phyloP scores from a whole-genome alignment of 176 grass and related monocot genomes.

The Oryza meridionalis region DNA sequence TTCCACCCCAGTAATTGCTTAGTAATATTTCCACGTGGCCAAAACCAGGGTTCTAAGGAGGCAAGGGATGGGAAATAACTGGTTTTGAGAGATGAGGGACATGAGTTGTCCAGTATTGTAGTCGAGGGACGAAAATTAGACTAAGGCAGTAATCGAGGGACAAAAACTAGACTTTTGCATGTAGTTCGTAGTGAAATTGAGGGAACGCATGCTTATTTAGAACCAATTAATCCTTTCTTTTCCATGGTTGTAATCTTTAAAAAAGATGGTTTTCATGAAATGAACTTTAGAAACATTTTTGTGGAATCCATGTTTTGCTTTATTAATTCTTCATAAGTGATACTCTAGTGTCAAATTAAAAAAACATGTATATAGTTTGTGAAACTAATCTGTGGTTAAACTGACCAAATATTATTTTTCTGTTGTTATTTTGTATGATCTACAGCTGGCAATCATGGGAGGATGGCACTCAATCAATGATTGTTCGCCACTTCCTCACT shows the following conservation, averaged over 20 bases:
- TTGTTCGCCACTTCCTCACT: constrained; percentile 59
- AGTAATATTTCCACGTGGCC: too few relatives aligned
- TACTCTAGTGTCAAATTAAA: neutral
- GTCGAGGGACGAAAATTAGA: too few relatives aligned
- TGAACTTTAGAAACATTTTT: neutral
- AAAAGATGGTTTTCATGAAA: constrained; percentile 10
- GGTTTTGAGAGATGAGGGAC: too few relatives aligned
- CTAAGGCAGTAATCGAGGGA: too few relatives aligned
- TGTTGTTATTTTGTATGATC: constrained; percentile 38
- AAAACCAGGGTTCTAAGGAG: too few relatives aligned
- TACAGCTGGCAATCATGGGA: constrained; percentile 88
- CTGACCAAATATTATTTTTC: constrained; percentile 5
- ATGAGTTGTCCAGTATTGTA: too few relatives aligned
- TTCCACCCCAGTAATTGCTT: too few relatives aligned
- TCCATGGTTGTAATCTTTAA: neutral
- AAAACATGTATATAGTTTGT: constrained; percentile 1
- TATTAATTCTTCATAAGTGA: constrained; percentile 1
- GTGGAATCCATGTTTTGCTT: constrained; percentile 4
- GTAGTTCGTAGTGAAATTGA: neutral
- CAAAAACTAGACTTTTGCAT: neutral
- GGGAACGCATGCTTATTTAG: neutral
- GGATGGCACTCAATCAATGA: constrained; percentile 50
- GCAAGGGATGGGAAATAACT: too few relatives aligned
- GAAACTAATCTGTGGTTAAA: constrained; percentile 22
- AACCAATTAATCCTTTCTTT: constrained; percentile 1